Base-by-base conservation (phyloP, 2,329 filamentous ascomycete species). In the Paecilomyces fulvus region DNA sequence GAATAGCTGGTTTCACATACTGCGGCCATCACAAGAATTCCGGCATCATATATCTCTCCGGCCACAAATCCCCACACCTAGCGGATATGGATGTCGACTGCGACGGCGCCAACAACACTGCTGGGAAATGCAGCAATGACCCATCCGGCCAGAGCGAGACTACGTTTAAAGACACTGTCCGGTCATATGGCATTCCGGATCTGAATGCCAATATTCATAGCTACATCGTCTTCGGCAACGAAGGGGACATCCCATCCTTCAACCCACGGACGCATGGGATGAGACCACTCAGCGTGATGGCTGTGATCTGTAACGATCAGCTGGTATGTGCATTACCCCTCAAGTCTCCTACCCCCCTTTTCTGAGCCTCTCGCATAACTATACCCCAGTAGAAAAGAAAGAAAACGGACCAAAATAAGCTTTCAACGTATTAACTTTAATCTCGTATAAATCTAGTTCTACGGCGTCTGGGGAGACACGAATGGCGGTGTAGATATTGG, bases 391-490 rank as follows among this genome's bases (percentile, higher is more conserved):
- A 17, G 7, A 31, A n/a, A 7, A 17, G 3, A 43, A 43, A 17
- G 37, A n/a, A n/a, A 43, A 17, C n/a, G 3, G 8, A 17, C 2
- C 37, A 43, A 43, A 7, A 21, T 6, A 56, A 21, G 14, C 52
- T 46, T 30, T 55, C 9, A n/a, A 55, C 54, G 1, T 25, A 14
- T n/a, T 30, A 10, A 31, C 11, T 10, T 25, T 20, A 6, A 11
- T 49, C 3, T 25, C 23, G 20, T n/a, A 21, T 30, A 9, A 21
- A 30, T 43, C 23, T 52, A 80, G 77, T 73, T 78, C 60, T 85
- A 85, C 63, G 82, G 81, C 10, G 70, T 85, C 52, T 86, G 81
- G 82, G 83, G 82, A 20, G 82, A 86, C 60, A 79, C 78, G 31
- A 85, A 86, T 59, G 83, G 82, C 49, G 80, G 77, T 51, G 77